Conservation (phyloP, 1,284 basidiomycete genomes). For the Microbotryum lychnidis-dioicae region DNA sequence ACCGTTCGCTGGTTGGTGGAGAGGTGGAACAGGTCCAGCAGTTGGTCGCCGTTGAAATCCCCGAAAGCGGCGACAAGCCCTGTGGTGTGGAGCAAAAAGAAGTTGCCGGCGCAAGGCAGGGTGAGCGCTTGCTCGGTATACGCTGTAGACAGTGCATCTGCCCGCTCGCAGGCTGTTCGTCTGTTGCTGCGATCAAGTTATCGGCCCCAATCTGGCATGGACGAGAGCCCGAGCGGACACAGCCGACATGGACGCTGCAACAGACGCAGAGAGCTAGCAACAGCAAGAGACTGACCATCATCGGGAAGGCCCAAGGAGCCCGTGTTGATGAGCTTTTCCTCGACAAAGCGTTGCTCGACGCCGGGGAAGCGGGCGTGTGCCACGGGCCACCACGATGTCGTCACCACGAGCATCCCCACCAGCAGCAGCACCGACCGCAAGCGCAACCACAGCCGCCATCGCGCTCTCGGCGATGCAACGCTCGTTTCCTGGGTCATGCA, state of each 20-base stretch:
- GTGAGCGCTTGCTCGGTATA: too few species aligned
- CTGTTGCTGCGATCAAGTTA: too few species aligned
- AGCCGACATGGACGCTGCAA: too few species aligned
- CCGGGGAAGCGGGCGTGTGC: constrained; percentile 19
- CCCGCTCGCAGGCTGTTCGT: too few species aligned
- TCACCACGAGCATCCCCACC: too few species aligned
- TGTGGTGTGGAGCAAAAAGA: constrained; percentile 58
- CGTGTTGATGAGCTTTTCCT: constrained; percentile 71
- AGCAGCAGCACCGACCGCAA: too few species aligned
- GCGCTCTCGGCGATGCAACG: neutral
- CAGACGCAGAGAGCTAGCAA: too few species aligned
- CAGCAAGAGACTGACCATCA: constrained; percentile 29
- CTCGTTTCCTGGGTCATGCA: neutral
- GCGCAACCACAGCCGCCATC: too few species aligned
- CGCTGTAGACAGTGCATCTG: too few species aligned
- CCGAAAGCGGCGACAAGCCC: constrained; percentile 77
- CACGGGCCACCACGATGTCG: too few species aligned
- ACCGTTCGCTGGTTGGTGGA: constrained; percentile 63
- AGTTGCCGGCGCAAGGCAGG: constrained; percentile 62
- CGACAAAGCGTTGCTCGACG: constrained; percentile 59
- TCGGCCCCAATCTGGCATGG: too few species aligned
- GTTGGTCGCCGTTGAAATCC: constrained; percentile 91
- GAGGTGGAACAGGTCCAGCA: constrained; percentile 76
- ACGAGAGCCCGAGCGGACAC: too few species aligned
- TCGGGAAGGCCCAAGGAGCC: constrained; percentile 66